phyloP scores from a whole-genome alignment of 2,329 filamentous ascomycete genomes.

The Aspergillus sergii region DNA sequence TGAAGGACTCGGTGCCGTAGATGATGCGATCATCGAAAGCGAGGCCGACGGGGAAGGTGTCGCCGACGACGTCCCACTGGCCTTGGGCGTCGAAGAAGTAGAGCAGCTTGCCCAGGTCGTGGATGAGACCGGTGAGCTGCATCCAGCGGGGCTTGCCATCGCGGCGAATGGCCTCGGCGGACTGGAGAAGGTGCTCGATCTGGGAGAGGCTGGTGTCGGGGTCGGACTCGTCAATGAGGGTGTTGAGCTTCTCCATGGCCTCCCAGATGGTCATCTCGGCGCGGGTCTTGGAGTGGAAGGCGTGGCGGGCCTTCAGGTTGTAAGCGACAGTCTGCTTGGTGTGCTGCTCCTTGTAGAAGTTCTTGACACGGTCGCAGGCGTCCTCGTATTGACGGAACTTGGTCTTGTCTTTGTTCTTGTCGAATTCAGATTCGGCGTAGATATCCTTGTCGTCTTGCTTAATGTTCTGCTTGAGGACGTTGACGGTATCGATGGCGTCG shows the following conservation, averaged over 20 bases:
- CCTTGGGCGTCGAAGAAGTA: slow-evolving; percentile 71
- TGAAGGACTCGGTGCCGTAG: slow-evolving; percentile 74
- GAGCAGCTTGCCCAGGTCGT: slow-evolving; percentile 50
- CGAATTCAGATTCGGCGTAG: slow-evolving; percentile 66
- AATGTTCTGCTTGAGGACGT: slow-evolving; percentile 60
- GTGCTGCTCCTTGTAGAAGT: slow-evolving; percentile 77
- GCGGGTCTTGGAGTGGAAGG: slow-evolving; percentile 67
- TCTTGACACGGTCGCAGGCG: slow-evolving; percentile 81
- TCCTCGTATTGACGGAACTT: slow-evolving; percentile 81
- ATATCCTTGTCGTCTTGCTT: slow-evolving; percentile 46
- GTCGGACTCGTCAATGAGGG: slow-evolving; percentile 86
- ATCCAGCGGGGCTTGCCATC: slow-evolving; percentile 60
- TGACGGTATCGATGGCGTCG: slow-evolving; percentile 63
- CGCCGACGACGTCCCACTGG: slow-evolving; percentile 90
- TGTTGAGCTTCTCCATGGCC: slow-evolving; percentile 90
- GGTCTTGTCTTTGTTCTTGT: slow-evolving; percentile 75
- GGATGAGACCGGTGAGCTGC: slow-evolving; percentile 52
- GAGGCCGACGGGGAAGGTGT: slow-evolving; percentile 51
- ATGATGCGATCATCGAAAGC: slow-evolving; percentile 70
- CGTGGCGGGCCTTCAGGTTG: slow-evolving; percentile 77
- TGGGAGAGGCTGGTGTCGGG: slow-evolving; percentile 85
- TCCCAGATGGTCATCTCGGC: slow-evolving; percentile 85
- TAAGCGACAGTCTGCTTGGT: slow-evolving; percentile 64
- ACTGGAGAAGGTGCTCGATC: slow-evolving; percentile 87
- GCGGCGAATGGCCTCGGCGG: slow-evolving; percentile 83